Conservation (phyloP, 164 flowering plant species). For the Chimonanthus praecox region DNA sequence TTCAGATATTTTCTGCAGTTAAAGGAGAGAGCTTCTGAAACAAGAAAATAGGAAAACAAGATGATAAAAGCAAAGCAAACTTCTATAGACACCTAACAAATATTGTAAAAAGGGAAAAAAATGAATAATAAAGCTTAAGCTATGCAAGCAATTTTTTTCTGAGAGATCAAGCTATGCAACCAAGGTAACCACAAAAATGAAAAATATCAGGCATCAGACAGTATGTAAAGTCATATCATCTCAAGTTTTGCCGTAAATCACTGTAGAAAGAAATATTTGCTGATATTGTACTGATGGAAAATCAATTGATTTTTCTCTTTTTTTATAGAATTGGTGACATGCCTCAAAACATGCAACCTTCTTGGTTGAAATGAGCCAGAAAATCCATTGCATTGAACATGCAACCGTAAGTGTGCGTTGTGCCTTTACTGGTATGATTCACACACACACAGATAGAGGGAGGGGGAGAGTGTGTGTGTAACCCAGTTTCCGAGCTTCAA, state of each 20-base stretch:
- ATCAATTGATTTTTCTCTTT: neutral
- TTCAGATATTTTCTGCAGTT: constrained; percentile 17
- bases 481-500: no score
- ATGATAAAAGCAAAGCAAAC: neutral
- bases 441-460: no score
- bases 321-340: no score
- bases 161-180: neutral
- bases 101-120: neutral
- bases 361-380: no score
- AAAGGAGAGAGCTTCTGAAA: neutral
- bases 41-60: neutral
- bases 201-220: neutral
- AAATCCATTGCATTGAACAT: no score
- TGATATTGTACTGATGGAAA: neutral
- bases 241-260: neutral
- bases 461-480: no score
- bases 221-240: neutral
- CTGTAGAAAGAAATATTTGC: no score
- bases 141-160: neutral
- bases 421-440: no score
- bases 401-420: no score
- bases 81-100: neutral
- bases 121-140: neutral
- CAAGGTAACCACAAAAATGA: neutral
- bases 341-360: no score